These are phyloP conservation scores for Inonotus hispidus DNA, from an alignment of 1,284 basidiomycete species.

Conservation along the genomic window DNA sequence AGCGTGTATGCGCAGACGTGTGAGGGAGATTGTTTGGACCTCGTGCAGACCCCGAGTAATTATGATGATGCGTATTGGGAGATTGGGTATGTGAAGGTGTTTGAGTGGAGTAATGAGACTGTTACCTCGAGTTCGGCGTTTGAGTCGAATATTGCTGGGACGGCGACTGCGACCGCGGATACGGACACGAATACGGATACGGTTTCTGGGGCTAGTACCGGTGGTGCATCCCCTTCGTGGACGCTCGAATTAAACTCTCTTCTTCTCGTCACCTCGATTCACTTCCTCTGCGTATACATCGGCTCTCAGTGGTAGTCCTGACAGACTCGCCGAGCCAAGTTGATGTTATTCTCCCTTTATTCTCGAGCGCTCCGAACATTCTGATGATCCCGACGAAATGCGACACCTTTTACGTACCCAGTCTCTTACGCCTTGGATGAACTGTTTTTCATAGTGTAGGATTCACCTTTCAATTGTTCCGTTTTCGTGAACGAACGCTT, in stretches of 20 bases:
- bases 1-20: constrained; percentile 19
- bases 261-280: no score
- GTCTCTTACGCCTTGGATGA: no score
- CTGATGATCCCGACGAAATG: no score
- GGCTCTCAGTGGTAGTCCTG: no score
- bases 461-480: no score
- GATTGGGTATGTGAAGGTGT: constrained; percentile 17
- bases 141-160: neutral
- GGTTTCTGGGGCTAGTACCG: neutral
- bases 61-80: constrained; percentile 19
- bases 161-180: neutral
- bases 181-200: neutral
- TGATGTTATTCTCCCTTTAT: neutral
- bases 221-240: no score
- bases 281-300: no score
- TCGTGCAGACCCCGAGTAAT: constrained; percentile 17
- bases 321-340: neutral
- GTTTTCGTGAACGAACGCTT: no score
- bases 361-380: neutral
- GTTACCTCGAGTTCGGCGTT: neutral
- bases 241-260: no score
- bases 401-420: no score
- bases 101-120: constrained; percentile 17
- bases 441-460: no score
- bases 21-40: constrained; percentile 14